Percentiles rank a stretch among this genome's conserved stretches.
Conservation (phyloP, 2,329 filamentous ascomycete species). For the Pyrenochaeta sp. region DNA sequence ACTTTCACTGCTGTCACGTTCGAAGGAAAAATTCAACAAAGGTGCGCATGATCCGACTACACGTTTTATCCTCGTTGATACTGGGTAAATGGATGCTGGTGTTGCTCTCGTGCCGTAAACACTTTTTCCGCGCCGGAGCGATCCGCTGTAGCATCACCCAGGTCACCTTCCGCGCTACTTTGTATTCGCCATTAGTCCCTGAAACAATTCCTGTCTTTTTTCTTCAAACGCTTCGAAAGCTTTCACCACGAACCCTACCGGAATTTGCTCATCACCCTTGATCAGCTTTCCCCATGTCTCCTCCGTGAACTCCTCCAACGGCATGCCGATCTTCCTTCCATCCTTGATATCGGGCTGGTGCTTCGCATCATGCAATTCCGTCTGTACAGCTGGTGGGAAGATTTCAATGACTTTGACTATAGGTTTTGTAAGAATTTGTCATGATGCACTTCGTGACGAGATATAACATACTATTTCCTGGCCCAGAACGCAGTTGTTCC, state of each 20-base stretch:
- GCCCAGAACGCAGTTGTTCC: conserved; percentile 58
- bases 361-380: conserved; percentile 64
- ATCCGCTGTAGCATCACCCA: neutral
- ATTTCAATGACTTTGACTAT: neutral
- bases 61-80: neutral
- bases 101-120: neutral
- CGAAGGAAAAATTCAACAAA: neutral
- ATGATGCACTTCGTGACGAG: conserved; percentile 61
- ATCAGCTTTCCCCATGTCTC: conserved; percentile 58
- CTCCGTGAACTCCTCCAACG: conserved; percentile 60
- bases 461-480: conserved; percentile 61
- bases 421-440: neutral
- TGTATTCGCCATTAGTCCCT: conserved; percentile 32
- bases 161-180: conserved; percentile 3
- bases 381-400: conserved; percentile 29
- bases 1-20: neutral
- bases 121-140: neutral
- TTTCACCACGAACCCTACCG: conserved; percentile 55
- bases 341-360: conserved; percentile 63
- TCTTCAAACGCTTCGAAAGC: conserved; percentile 58
- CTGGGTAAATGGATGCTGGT: neutral
- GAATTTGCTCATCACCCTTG: conserved; percentile 61
- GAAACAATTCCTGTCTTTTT: conserved; percentile 55
- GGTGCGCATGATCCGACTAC: neutral
- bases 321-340: conserved; percentile 62